A percentile compares a stretch with the other conserved stretches of the same genome.
Conservation (phyloP, 768 basidiomycete species). For the Baorangia bicolor region DNA sequence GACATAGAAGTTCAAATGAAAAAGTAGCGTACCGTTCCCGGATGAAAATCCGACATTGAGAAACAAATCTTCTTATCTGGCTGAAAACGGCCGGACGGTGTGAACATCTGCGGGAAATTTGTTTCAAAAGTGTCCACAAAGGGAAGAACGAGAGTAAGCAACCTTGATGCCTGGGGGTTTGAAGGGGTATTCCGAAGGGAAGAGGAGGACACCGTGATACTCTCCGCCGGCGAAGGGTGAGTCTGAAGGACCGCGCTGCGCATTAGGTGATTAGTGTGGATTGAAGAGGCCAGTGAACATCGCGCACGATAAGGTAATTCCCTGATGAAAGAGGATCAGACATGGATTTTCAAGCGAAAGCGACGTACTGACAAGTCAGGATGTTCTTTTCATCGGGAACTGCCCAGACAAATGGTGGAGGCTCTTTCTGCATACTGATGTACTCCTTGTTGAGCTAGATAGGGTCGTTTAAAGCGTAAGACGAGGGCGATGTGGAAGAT, state of each 20-base stretch:
- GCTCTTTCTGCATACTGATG: slow-evolving; percentile 86
- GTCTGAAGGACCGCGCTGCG: slow-evolving; percentile 89
- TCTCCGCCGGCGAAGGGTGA: slow-evolving; percentile 90
- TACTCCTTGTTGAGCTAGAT: slow-evolving; percentile 82
- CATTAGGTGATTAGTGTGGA: slow-evolving; percentile 5
- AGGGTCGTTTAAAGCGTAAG: not conserved
- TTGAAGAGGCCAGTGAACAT: slow-evolving; percentile 1
- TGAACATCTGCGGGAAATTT: slow-evolving; percentile 67
- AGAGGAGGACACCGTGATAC: slow-evolving; percentile 89
- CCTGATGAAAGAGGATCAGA: slow-evolving; percentile 47
- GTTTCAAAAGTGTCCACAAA: slow-evolving; percentile 6
- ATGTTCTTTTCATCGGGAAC: slow-evolving; percentile 98
- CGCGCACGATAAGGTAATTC: slow-evolving; percentile 89
- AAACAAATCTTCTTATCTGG: slow-evolving; percentile 97
- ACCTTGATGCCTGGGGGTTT: slow-evolving; percentile 98
- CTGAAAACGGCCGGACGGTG: slow-evolving; percentile 87
- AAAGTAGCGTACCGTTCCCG: slow-evolving; percentile 67
- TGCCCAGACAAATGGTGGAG: slow-evolving; percentile 96
- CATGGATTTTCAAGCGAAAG: slow-evolving; percentile 1
- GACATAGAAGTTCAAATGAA: not conserved
- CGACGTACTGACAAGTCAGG: slow-evolving; percentile 70
- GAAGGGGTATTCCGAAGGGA: slow-evolving; percentile 94
- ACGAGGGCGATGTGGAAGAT: slow-evolving; percentile 13
- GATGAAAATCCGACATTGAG: slow-evolving; percentile 96
- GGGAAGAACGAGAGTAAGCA: slow-evolving; percentile 12